Conservation (phyloP, 2,329 filamentous ascomycete species). For the Cordyceps fumosorosea region DNA sequence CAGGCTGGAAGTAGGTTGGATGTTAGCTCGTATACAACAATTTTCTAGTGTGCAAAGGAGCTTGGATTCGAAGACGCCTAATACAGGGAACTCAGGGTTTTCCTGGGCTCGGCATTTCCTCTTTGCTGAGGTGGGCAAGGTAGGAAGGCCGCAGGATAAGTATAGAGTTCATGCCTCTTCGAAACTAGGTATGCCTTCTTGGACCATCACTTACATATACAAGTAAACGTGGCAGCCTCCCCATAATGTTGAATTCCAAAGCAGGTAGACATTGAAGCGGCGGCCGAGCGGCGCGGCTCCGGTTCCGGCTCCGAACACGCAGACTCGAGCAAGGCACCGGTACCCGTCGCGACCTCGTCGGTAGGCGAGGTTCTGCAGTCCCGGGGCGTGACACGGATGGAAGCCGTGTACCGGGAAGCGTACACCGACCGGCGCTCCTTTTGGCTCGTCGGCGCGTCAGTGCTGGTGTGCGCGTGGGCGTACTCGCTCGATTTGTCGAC, state of each 20-base stretch:
- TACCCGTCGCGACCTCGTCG: constrained; percentile 16
- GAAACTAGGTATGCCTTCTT: too few species aligned
- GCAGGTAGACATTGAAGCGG: not conserved
- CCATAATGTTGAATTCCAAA: not conserved
- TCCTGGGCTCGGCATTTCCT: not conserved
- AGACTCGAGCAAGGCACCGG: constrained; percentile 10
- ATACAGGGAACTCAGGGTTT: not conserved
- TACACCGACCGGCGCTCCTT: constrained; percentile 20
- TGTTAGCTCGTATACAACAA: not conserved
- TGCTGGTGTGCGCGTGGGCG: constrained; percentile 26
- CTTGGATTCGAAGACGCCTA: not conserved
- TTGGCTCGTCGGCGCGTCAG: constrained; percentile 23
- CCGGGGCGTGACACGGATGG: constrained; percentile 24
- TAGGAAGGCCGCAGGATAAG: not conserved
- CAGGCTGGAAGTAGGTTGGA: not conserved
- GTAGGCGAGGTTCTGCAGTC: constrained; percentile 19
- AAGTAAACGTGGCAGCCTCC: too few species aligned
- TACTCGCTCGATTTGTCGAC: constrained; percentile 26
- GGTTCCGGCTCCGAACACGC: not conserved
- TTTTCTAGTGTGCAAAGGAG: not conserved
- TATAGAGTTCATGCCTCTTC: not conserved
- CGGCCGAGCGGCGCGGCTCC: not conserved
- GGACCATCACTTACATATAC: not conserved
- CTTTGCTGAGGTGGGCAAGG: not conserved
- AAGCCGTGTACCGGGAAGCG: constrained; percentile 24